These are phyloP conservation scores for Pleoardoris graminearum DNA, from an alignment of 2,329 filamentous ascomycete species.

Conservation along the genomic window DNA sequence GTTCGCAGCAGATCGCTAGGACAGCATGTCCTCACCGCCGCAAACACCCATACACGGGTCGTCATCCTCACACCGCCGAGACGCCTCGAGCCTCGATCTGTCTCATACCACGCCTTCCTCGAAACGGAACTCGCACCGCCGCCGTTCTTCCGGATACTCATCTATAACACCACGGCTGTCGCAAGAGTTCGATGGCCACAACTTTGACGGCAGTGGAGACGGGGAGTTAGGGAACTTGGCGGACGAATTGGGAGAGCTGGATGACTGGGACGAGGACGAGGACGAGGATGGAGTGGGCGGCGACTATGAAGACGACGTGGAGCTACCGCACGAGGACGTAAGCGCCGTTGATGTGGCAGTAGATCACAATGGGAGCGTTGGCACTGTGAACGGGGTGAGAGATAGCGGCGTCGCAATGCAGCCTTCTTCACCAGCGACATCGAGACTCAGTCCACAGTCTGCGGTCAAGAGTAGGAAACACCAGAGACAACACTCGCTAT, in stretches of 20 bases:
- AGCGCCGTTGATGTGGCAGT: constrained; percentile 37
- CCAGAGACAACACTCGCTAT: constrained; percentile 55
- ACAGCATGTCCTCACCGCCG: constrained; percentile 48
- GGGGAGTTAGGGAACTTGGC: constrained; percentile 76
- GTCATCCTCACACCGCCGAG: constrained; percentile 43
- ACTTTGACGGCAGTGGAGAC: constrained; percentile 44
- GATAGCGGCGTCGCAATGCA: constrained; percentile 53
- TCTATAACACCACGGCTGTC: constrained; percentile 49
- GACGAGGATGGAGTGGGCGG: constrained; percentile 61
- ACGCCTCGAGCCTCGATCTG: constrained; percentile 49
- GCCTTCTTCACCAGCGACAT: constrained; percentile 42
- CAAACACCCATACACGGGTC: constrained; percentile 46
- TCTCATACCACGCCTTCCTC: constrained; percentile 44
- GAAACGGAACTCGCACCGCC: constrained; percentile 42
- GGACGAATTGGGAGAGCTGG: constrained; percentile 69
- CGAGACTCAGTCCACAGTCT: constrained; percentile 46
- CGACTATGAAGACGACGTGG: constrained; percentile 42
- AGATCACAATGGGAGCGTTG: constrained; percentile 40
- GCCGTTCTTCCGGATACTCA: constrained; percentile 52
- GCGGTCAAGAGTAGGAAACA: constrained; percentile 38
- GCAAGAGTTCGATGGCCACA: constrained; percentile 47
- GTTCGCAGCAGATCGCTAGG: constrained; percentile 7
- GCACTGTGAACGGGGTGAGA: constrained; percentile 42
- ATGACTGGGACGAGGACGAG: constrained; percentile 69
- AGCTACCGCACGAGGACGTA: constrained; percentile 27